A percentile compares a stretch with the other conserved stretches of the same genome.
Evolutionary conservation across 2,329 filamentous ascomycete genomes (phyloP).

Genomic region (Atkinsonella hypoxylon): DNA sequence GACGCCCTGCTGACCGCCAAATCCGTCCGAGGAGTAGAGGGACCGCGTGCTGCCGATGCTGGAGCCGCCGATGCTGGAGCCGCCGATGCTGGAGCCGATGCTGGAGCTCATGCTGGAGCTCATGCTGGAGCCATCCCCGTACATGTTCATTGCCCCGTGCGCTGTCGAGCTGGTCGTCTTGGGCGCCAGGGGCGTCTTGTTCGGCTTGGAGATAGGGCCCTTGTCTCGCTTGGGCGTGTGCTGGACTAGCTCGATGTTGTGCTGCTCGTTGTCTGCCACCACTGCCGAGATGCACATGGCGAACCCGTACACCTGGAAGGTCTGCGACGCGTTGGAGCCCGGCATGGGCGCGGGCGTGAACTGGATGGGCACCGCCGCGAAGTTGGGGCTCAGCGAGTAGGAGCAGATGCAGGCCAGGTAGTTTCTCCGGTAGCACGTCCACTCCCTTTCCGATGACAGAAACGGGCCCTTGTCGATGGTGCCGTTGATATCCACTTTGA

Average conservation of each 20-base stretch:
- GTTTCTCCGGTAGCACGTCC: constrained; percentile 87
- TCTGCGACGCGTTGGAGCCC: constrained; percentile 20
- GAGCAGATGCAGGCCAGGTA: constrained; percentile 82
- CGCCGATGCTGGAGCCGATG: constrained; percentile 11
- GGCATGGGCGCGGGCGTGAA: constrained; percentile 27
- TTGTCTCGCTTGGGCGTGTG: constrained; percentile 89
- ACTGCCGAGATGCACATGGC: constrained; percentile 78
- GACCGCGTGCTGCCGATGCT: constrained; percentile 11
- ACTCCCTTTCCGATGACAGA: constrained; percentile 57
- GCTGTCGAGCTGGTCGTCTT: constrained; percentile 43
- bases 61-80: constrained; percentile 11
- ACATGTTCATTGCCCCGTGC: constrained; percentile 34
- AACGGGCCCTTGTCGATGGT: constrained; percentile 89
- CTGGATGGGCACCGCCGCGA: constrained; percentile 33
- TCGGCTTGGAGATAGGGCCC: constrained; percentile 65
- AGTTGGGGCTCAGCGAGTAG: constrained; percentile 53
- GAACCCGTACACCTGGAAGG: constrained; percentile 60
- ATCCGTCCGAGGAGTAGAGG: constrained; percentile 33
- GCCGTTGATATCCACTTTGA: constrained; percentile 64
- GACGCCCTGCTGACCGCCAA: constrained; percentile 17
- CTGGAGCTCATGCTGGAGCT: too few species aligned
- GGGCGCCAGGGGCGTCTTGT: constrained; percentile 54
- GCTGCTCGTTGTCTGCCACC: constrained; percentile 62
- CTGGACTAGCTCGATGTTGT: constrained; percentile 74
- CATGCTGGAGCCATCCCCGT: constrained; percentile 23